These are phyloP conservation scores for Balansia obtecta DNA, from an alignment of 2,329 filamentous ascomycete genomes.

Conservation along the genomic window DNA sequence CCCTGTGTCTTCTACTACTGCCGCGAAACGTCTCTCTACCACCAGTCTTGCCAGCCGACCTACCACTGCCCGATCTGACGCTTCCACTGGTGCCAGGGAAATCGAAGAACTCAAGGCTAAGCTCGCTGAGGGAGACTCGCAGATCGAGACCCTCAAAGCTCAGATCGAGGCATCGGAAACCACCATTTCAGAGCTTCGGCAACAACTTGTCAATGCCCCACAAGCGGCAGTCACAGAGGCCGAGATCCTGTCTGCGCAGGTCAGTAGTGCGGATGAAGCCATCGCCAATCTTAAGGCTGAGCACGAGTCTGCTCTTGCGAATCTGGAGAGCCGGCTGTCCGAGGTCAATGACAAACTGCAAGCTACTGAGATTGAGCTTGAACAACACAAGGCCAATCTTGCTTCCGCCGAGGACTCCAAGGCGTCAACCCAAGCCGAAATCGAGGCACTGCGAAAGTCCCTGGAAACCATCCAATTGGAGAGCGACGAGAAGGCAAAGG, in stretches of 20 bases:
- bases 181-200: constrained; percentile 41
- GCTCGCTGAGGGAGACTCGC: constrained; percentile 43
- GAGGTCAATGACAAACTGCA: constrained; percentile 39
- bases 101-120: constrained; percentile 48
- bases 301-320: constrained; percentile 35
- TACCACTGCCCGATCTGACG: constrained; percentile 23
- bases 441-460: constrained; percentile 35
- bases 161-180: constrained; percentile 43
- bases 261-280: constrained; percentile 23
- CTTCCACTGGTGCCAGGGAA: constrained; percentile 38
- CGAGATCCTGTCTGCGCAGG: constrained; percentile 29
- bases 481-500: constrained; percentile 21
- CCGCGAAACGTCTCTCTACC: constrained; percentile 45
- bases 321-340: constrained; percentile 33
- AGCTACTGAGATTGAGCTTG: constrained; percentile 37
- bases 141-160: constrained; percentile 43
- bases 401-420: constrained; percentile 35
- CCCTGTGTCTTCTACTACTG: constrained; percentile 28
- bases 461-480: constrained; percentile 30
- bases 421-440: constrained; percentile 34
- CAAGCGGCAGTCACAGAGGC: constrained; percentile 22
- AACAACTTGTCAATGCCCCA: constrained; percentile 33
- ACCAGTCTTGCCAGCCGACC: constrained; percentile 24
- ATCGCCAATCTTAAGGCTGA: constrained; percentile 36
- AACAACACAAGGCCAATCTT: constrained; percentile 35